Evolutionary conservation across 768 basidiomycete species (phyloP).

Genomic region (Tulasnella sp.): DNA sequence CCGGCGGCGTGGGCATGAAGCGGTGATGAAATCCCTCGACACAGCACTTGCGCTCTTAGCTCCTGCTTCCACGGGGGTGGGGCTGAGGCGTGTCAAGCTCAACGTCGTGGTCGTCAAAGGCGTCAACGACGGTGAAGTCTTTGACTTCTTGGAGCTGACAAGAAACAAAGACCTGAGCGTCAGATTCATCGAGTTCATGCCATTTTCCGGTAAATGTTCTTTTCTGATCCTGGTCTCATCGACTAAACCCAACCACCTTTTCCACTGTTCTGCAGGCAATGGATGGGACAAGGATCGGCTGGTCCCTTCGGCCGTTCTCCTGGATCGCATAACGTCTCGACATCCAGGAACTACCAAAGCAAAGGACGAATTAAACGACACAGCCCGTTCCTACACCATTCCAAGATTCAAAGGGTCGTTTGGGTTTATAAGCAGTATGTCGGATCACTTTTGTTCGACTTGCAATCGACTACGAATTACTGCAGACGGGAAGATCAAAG

Average conservation of each 20-base stretch:
- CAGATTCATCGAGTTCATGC: slow-evolving; percentile 92
- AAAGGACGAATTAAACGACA: slow-evolving; percentile 64
- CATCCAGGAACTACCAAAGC: slow-evolving; percentile 51
- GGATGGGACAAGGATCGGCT: slow-evolving; percentile 79
- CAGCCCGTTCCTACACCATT: slow-evolving; percentile 70
- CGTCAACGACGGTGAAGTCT: slow-evolving; percentile 71
- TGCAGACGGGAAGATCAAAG: slow-evolving; percentile 89
- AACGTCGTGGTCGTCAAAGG: slow-evolving; percentile 79
- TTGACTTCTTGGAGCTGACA: slow-evolving; percentile 72
- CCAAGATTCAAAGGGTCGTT: slow-evolving; percentile 61
- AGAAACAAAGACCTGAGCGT: slow-evolving; percentile 55
- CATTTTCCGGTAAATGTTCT: slow-evolving; percentile 60
- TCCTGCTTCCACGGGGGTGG: slow-evolving; percentile 29
- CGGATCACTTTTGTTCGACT: slow-evolving; percentile 80
- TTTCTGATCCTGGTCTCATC: neutral
- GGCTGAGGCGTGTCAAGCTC: slow-evolving; percentile 60
- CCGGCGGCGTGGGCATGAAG: slow-evolving; percentile 62
- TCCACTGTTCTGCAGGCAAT: slow-evolving; percentile 47
- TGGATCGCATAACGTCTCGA: slow-evolving; percentile 41
- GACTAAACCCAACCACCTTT: neutral
- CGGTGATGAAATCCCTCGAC: slow-evolving; percentile 60
- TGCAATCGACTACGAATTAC: slow-evolving; percentile 80
- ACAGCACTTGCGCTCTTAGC: slow-evolving; percentile 40
- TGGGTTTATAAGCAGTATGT: slow-evolving; percentile 92
- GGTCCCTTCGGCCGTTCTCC: slow-evolving; percentile 62